Evolutionary conservation across 371 early-diverging fungal genomes (phyloP), one percentile per base, ranked within the genome.

Genomic region (Actinomucor elegans): DNA sequence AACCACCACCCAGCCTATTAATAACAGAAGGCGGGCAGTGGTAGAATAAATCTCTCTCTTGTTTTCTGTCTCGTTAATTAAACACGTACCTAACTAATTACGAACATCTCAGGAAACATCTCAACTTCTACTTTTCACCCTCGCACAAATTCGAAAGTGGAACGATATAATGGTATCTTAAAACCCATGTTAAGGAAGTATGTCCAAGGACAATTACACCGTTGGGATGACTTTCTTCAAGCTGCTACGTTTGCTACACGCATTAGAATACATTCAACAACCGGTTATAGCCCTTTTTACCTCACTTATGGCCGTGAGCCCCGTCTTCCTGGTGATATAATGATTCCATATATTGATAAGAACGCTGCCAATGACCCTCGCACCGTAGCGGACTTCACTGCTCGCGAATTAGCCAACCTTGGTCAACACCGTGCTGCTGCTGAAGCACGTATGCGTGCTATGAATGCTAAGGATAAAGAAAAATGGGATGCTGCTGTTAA

Each of bases 271-370:
- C 59, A 61, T 37, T 10, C 36, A 6, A 33, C 51, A 3, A 53
- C 58, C 31, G 49, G 54, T 4, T 44, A n/a, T 35, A 45, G 28
- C 12, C 65, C 65, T 1, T 59, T 52, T 33, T 52, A 55, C 31
- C 40, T 64, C 1, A 44, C 48, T 1, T 64, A 64, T n/a, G n/a
- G n/a, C n/a, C n/a, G n/a, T n/a, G n/a, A n/a, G n/a, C n/a, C n/a
- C n/a, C n/a, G n/a, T n/a, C 4, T 62, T 2, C 63, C 62, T 2
- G 57, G 53, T 15, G 63, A 62, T 38, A 5, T 33, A 0, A 6
- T 50, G 11, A 15, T 20, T 0, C 59, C 59, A n/a, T 59, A 43
- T 21, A 77, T 49, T 57, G 52, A 69, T 45, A 38, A 61, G 1
- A 75, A 71, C 2, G 15, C 32, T 12, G 31, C 43, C 28, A 18